Percentiles rank a stretch among this genome's conserved stretches.
These are phyloP conservation scores for Wickerhamiella pararugosa DNA, from an alignment of 1,139 yeast genomes.

Conservation along the genomic window DNA sequence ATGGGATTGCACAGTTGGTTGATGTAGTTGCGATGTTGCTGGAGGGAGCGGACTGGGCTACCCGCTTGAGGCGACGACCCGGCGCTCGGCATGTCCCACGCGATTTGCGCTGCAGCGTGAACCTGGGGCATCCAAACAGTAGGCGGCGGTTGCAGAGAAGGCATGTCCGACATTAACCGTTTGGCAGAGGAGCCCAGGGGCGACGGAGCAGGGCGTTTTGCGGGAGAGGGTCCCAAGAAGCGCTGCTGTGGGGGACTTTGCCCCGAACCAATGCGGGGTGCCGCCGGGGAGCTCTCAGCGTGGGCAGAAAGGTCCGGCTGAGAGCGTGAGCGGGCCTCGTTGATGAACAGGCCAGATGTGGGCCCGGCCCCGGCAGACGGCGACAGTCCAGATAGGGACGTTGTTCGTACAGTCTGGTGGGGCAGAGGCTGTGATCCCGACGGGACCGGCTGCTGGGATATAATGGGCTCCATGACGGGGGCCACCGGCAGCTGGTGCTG, in stretches of 20 bases:
- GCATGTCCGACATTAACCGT: slow-evolving; percentile 4
- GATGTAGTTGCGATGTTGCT: slow-evolving; percentile 3
- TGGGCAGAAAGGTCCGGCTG: neutral
- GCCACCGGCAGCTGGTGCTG: slow-evolving; percentile 5
- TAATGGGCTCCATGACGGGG: neutral
- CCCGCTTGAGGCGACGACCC: neutral
- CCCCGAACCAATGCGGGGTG: too few species aligned
- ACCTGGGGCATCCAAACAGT: slow-evolving; percentile 8
- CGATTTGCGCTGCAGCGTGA: slow-evolving; percentile 3
- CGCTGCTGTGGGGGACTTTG: too few species aligned
- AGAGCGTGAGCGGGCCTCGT: neutral
- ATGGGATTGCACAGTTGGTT: slow-evolving; percentile 4
- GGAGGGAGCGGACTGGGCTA: slow-evolving; percentile 3
- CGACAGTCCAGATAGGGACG: too few species aligned
- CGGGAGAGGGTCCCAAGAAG: neutral
- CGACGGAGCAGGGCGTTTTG: slow-evolving; percentile 1
- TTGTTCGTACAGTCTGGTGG: too few species aligned
- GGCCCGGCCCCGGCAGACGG: too few species aligned
- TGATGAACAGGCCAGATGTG: too few species aligned
- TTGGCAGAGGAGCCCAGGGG: slow-evolving; percentile 1
- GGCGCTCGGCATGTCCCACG: slow-evolving; percentile 6
- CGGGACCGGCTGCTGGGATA: neutral
- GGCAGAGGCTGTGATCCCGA: neutral
- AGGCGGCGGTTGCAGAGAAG: slow-evolving; percentile 8
- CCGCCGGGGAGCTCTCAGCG: too few species aligned